Evolutionary conservation across 805 yeast genomes (phyloP).

Genomic region (Zygoascus biomembranicola): DNA sequence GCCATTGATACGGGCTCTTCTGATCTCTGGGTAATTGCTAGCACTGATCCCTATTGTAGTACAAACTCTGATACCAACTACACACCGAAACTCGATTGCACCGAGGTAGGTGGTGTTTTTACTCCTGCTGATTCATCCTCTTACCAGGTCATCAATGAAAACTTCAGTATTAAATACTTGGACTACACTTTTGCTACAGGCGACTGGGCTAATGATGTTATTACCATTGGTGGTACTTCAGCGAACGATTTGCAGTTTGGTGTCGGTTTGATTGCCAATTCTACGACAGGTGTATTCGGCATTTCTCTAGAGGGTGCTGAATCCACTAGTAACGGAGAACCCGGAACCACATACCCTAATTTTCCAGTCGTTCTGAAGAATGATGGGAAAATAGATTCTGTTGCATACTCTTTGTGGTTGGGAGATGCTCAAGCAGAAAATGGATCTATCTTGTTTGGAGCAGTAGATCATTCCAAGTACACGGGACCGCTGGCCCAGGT

Average conservation of each 20-base stretch:
- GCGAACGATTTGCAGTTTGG: conserved; percentile 30
- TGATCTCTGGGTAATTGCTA: conserved; percentile 48
- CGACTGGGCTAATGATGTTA: conserved; percentile 51
- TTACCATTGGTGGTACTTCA: conserved; percentile 39
- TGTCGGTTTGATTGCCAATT: conserved; percentile 18
- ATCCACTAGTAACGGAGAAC: conserved; percentile 11
- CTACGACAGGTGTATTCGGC: conserved; percentile 19
- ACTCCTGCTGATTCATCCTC: conserved; percentile 14
- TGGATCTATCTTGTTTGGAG: conserved; percentile 38
- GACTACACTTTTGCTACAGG: conserved; percentile 39
- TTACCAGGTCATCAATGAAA: conserved; percentile 14
- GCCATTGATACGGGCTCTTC: conserved; percentile 63
- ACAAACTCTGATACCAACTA: neutral
- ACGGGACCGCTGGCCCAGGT: conserved; percentile 34
- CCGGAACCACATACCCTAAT: conserved; percentile 38
- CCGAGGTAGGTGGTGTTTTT: conserved; percentile 3
- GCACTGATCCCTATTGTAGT: neutral
- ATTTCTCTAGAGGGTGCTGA: conserved; percentile 23
- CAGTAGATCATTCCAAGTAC: conserved; percentile 36
- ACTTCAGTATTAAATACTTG: conserved; percentile 22
- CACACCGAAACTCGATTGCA: conserved; percentile 15
- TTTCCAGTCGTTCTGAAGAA: conserved; percentile 49
- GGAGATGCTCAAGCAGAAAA: conserved; percentile 28
- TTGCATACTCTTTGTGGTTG: conserved; percentile 56
- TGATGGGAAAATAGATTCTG: conserved; percentile 46